phyloP scores from a whole-genome alignment of 768 basidiomycete species.

The Mycena polygramma region DNA sequence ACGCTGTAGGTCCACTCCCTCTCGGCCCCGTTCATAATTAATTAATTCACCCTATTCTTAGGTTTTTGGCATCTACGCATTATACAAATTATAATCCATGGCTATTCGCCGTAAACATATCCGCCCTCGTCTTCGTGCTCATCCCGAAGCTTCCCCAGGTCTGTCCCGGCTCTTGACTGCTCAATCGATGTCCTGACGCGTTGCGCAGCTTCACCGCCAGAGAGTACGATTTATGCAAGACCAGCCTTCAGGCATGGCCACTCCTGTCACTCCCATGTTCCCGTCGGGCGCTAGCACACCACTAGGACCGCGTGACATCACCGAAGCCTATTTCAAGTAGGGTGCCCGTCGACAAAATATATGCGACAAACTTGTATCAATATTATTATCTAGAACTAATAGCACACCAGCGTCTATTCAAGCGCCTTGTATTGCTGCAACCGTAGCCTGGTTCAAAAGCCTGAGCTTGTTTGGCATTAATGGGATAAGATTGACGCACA shows the following conservation, averaged over 20 bases:
- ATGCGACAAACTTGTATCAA: constrained; percentile 34
- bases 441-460: constrained; percentile 57
- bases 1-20: constrained; percentile 73
- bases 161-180: constrained; percentile 40
- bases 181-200: constrained; percentile 18
- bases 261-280: constrained; percentile 73
- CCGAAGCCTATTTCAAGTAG: constrained; percentile 56
- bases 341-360: not conserved
- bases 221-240: constrained; percentile 83
- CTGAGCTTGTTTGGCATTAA: not conserved
- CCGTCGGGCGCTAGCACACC: constrained; percentile 65
- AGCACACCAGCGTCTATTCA: constrained; percentile 5
- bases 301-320: constrained; percentile 52
- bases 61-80: constrained; percentile 97
- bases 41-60: constrained; percentile 47
- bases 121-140: constrained; percentile 82
- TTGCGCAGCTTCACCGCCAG: constrained; percentile 80
- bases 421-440: constrained; percentile 62
- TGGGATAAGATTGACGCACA: constrained; percentile 65
- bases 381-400: constrained; percentile 34
- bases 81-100: constrained; percentile 98
- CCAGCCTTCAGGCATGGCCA: constrained; percentile 73
- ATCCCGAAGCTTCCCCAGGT: constrained; percentile 98
- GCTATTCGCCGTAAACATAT: constrained; percentile 91
- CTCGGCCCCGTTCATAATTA: not conserved